These are phyloP conservation scores for Cryphonectria parasitica DNA, from an alignment of 2,329 filamentous ascomycete species.

Conservation along the genomic window DNA sequence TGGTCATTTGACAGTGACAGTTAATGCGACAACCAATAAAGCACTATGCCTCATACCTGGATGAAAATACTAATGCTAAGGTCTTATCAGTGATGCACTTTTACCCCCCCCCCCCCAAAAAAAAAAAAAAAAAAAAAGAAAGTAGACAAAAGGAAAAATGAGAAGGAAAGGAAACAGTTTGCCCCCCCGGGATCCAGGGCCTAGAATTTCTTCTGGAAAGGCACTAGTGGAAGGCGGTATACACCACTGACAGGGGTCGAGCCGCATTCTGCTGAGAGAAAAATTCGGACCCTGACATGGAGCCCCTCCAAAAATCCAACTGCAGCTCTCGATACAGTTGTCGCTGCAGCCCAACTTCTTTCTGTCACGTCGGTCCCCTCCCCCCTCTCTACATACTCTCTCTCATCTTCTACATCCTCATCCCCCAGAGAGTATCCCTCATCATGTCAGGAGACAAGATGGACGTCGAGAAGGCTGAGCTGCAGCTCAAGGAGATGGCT, in stretches of 20 bases:
- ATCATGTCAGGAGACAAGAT: constrained; percentile 55
- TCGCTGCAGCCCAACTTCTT: constrained; percentile 8
- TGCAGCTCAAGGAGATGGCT: constrained; percentile 72
- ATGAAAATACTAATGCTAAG: too few species aligned
- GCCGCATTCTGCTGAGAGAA: constrained; percentile 10
- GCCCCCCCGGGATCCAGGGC: neutral
- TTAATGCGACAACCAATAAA: too few species aligned
- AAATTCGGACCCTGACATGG: constrained; percentile 14
- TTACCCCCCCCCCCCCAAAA: too few species aligned
- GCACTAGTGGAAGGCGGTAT: constrained; percentile 5
- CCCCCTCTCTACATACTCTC: neutral
- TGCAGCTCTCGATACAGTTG: constrained; percentile 1
- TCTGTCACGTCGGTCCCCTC: neutral
- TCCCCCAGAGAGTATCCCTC: neutral
- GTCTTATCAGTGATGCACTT: too few species aligned
- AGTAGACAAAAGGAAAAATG: too few species aligned
- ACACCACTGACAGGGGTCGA: constrained; percentile 6
- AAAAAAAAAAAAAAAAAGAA: neutral
- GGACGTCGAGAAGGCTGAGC: constrained; percentile 64
- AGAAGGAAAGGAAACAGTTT: neutral
- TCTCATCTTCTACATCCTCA: neutral
- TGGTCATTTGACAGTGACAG: too few species aligned
- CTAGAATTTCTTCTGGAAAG: constrained; percentile 15
- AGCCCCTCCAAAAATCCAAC: constrained; percentile 13
- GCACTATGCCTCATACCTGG: too few species aligned